phyloP scores from a whole-genome alignment of 345 rosid genomes.

The Bruguiera parviflora region DNA sequence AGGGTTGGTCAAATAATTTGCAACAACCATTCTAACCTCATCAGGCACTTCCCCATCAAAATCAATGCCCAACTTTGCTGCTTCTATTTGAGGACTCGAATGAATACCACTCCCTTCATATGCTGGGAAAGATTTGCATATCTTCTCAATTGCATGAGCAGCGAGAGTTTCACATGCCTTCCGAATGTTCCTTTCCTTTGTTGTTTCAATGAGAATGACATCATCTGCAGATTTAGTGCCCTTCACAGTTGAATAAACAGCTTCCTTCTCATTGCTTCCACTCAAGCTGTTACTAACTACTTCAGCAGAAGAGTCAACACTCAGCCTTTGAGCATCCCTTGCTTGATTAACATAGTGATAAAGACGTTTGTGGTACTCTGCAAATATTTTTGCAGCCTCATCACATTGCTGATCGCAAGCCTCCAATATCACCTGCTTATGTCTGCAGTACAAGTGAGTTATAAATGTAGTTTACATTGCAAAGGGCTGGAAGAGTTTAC shows the following conservation, averaged over 20 bases:
- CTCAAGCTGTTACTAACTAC: conserved; percentile 41
- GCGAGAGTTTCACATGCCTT: conserved; percentile 89
- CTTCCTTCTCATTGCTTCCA: conserved; percentile 59
- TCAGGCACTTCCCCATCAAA: conserved; percentile 76
- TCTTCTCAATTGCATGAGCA: conserved; percentile 56
- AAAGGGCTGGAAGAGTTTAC: background rate
- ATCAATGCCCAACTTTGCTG: conserved; percentile 73
- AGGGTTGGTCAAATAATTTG: conserved; percentile 67
- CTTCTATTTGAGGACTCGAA: conserved; percentile 67
- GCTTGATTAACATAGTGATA: conserved; percentile 77
- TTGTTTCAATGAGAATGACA: conserved; percentile 80
- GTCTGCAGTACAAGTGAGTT: conserved; percentile 42
- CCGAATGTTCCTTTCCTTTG: conserved; percentile 66
- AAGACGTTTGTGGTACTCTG: conserved; percentile 84
- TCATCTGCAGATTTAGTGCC: conserved; percentile 74
- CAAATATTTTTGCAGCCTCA: conserved; percentile 86
- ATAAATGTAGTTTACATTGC: background rate
- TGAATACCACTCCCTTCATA: conserved; percentile 89
- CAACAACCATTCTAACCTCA: conserved; percentile 60
- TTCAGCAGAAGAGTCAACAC: conserved; percentile 53
- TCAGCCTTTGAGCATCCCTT: conserved; percentile 69
- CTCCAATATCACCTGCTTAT: conserved; percentile 82
- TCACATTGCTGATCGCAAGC: conserved; percentile 93
- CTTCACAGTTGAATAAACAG: conserved; percentile 88
- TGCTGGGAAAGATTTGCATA: conserved; percentile 75